A percentile compares a stretch with the other conserved stretches of the same genome.
These are phyloP conservation scores for Coemansia sp. DNA, from an alignment of 192 early-diverging fungal species.

Conservation along the genomic window DNA sequence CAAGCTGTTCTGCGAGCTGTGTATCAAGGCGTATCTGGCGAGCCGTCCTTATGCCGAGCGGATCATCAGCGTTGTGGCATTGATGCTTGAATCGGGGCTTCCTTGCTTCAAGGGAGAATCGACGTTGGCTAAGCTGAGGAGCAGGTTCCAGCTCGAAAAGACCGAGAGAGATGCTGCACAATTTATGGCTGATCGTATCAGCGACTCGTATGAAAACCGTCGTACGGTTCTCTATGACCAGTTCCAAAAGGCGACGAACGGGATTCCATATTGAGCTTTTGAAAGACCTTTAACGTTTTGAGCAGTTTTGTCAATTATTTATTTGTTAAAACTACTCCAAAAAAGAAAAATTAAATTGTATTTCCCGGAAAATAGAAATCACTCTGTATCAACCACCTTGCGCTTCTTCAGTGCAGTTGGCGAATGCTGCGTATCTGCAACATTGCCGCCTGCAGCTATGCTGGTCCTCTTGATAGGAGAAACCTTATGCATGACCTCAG, in stretches of 20 bases:
- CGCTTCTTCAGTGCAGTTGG: too few species aligned
- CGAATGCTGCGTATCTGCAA: too few species aligned
- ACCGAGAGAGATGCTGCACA: constrained; percentile 89
- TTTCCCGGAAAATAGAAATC: neutral
- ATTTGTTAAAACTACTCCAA: constrained; percentile 4
- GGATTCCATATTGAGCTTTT: constrained; percentile 61
- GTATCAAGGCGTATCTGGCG: constrained; percentile 89
- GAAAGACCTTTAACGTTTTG: constrained; percentile 8
- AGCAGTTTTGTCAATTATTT: neutral
- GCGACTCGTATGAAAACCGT: constrained; percentile 89
- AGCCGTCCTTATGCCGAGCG: constrained; percentile 87
- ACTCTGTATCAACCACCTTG: too few species aligned
- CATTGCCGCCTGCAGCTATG: too few species aligned
- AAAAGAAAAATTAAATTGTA: neutral
- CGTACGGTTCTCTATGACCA: constrained; percentile 79
- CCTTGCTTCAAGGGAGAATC: constrained; percentile 96
- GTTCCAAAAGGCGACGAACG: constrained; percentile 81
- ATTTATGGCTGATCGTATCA: constrained; percentile 89
- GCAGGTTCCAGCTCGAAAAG: constrained; percentile 85
- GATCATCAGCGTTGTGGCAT: constrained; percentile 80
- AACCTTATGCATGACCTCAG: too few species aligned
- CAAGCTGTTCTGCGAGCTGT: constrained; percentile 83
- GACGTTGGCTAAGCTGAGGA: constrained; percentile 79
- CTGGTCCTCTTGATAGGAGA: too few species aligned
- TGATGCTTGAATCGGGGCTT: constrained; percentile 95